Evolutionary conservation across 2,329 filamentous ascomycete species (phyloP), one percentile per base, ranked within the genome.

Genomic region (Scolecobasidium constrictum): DNA sequence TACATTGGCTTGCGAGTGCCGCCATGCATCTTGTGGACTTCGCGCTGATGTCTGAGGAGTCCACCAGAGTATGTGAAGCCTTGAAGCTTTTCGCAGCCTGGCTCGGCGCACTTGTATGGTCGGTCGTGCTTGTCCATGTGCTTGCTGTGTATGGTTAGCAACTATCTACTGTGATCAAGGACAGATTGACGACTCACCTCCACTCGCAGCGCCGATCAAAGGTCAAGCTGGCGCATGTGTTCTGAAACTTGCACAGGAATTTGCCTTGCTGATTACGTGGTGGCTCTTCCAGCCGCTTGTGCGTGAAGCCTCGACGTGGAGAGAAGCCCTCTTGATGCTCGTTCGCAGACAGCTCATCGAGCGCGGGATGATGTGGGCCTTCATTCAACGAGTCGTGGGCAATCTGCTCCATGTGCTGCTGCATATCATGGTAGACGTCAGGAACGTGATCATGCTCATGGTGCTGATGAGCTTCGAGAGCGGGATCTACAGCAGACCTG

Each of bases 91-190:
- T 90, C 86, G 62, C 90, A 95, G 28, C 83, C 83, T n/a, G 77
- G 72, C 35, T 82, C 79, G 17, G 69, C 72, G 61, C 90, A 96
- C 54, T 87, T 84, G 58, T 95, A 96, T 1, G 90, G 90, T 11
- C 90, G 75, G 52, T 94, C 87, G 59, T 96, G 90, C 60, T 94
- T 94, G 65, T 96, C 90, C 88, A 95, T 95, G 60, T 96, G 90
- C 66, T 96, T 95, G 58, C 86, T 94, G 34, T 22, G 9, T 11
- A 22, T n/a, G n/a, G n/a, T n/a, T n/a, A n/a, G n/a, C n/a, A n/a
- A n/a, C n/a, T n/a, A n/a, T n/a, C n/a, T n/a, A n/a, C n/a, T n/a
- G n/a, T n/a, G n/a, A n/a, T n/a, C n/a, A n/a, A n/a, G n/a, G n/a
- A n/a, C n/a, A n/a, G n/a, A 42, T 6, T 40, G 15, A 28, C 16